Evolutionary conservation across 257 asterid genomes (phyloP), one percentile per base, ranked within the genome.

Genomic region (Ligustrum vulgare): DNA sequence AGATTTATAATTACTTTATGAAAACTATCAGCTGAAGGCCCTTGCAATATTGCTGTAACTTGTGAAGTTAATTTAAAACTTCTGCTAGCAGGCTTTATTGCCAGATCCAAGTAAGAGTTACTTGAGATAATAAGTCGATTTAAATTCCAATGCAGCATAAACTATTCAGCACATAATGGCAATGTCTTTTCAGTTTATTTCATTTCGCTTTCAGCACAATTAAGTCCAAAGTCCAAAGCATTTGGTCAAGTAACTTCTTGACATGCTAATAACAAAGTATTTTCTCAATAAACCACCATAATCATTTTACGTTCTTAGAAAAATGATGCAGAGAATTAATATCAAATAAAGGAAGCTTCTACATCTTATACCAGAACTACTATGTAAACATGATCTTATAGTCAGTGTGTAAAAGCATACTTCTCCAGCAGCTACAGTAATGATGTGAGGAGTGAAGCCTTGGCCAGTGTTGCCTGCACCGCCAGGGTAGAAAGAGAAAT

Each of bases 401-500:
- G 34, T n/a, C 20, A 32, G 9, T n/a, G 70, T 31, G 62, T 49
- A 66, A 35, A 36, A 75, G 67, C 88, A 79, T 88, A 88, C 93
- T 54, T 88, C 93, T 78, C 93, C 93, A 49, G 91, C 80, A 74
- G 85, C 78, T 72, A 86, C 89, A n/a, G 71, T 71, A 58, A 88
- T 81, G 67, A 88, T 77, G 71, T 88, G 88, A 54, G 93, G 91
- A 33, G 82, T 80, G 78, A 88, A 86, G 69, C 83, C 78, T 80
- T 88, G 89, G 62, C 91, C 91, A 70, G 79, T 65, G 64, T 71
- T 85, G 16, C 93, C 93, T 88, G 87, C 84, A 83, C n/a, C 73
- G 79, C 31, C 23, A 71, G 77, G 67, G 66, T 66, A 35, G 36
- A 66, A 22, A 56, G 23, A 25, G 33, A 28, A 51, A 25, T n/a